Evolutionary conservation across 129 eudicot species (phyloP), one percentile per base, ranked within the genome.

Genomic region (Silybum marianum): DNA sequence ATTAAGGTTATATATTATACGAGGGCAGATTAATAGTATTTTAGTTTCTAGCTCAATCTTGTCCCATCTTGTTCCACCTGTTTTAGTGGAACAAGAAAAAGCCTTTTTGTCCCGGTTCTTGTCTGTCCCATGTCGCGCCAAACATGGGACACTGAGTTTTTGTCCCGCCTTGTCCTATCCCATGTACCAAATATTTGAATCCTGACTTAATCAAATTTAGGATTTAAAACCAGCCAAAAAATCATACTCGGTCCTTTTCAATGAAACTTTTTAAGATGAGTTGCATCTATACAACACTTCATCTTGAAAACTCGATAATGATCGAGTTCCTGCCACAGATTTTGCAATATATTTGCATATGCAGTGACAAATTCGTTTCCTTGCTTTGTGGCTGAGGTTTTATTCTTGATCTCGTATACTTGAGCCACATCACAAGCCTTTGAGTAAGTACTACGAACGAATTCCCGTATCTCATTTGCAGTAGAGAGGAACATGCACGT

Each of bases 341-440:
- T 48, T 48, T 48, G 46, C 54, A 44, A 44, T 44, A 44, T 44
- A 44, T 44, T 48, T 48, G 60, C 46, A 34, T 76, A 76, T 34
- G 63, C 72, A 6, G 34, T 62, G 18, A 76, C 80, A 48, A 0
- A 48, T 62, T 32, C 2, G 9, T 34, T 7, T 16, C 72, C 46
- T 18, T 76, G 72, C 24, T 75, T 54, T 24, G 48, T 25, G 40
- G 42, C 14, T n/a, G 16, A 8, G 24, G 44, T 14, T 23, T 75
- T 75, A n/a, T 7, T n/a, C 71, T 65, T 78, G 22, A 78, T 39
- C 22, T 78, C 24, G 26, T 36, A 65, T 8, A 65, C 65, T 40
- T 66, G 73, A 22, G 73, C 73, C 3, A 30, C 73, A 78, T 78
- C 81, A 16, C 26, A 13, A n/a, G 38, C 74, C 73, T 78, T 78